phyloP scores from a whole-genome alignment of 805 yeast species.

The Schizosaccharomyces octosporus region DNA sequence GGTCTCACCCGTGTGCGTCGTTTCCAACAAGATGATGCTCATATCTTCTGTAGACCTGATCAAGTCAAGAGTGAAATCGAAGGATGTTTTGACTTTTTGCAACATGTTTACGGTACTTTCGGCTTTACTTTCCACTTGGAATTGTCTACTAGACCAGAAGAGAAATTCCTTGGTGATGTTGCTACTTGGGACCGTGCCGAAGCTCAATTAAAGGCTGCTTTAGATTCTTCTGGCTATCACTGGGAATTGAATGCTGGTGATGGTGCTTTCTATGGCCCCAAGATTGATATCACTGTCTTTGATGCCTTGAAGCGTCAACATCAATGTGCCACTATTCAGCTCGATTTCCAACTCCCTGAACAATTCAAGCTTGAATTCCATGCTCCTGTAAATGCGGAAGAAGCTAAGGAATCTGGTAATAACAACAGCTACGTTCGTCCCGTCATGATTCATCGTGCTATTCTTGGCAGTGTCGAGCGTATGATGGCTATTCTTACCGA shows the following conservation, averaged over 20 bases:
- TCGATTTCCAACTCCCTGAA: constrained; percentile 92
- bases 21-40: constrained; percentile 97
- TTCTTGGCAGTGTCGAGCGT: constrained; percentile 93
- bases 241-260: constrained; percentile 77
- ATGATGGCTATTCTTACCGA: constrained; percentile 96
- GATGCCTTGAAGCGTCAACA: constrained; percentile 64
- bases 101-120: constrained; percentile 46
- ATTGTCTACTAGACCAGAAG: constrained; percentile 61
- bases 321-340: constrained; percentile 87
- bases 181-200: constrained; percentile 74
- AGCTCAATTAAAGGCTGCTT: constrained; percentile 29
- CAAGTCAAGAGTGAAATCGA: constrained; percentile 58
- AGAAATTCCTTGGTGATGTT: constrained; percentile 49
- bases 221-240: constrained; percentile 27
- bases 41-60: constrained; percentile 60
- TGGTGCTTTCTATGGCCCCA: constrained; percentile 50
- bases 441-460: constrained; percentile 98
- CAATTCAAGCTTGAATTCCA: constrained; percentile 49
- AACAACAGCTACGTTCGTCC: constrained; percentile 43
- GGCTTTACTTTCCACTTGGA: constrained; percentile 38
- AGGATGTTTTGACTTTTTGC: constrained; percentile 46
- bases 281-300: constrained; percentile 61
- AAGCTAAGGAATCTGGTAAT: constrained; percentile 12
- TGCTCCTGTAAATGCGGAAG: constrained; percentile 12
- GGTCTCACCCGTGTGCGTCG: constrained; percentile 84